Conservation (phyloP, 345 rosid genomes). For the Syzygium jambos region DNA sequence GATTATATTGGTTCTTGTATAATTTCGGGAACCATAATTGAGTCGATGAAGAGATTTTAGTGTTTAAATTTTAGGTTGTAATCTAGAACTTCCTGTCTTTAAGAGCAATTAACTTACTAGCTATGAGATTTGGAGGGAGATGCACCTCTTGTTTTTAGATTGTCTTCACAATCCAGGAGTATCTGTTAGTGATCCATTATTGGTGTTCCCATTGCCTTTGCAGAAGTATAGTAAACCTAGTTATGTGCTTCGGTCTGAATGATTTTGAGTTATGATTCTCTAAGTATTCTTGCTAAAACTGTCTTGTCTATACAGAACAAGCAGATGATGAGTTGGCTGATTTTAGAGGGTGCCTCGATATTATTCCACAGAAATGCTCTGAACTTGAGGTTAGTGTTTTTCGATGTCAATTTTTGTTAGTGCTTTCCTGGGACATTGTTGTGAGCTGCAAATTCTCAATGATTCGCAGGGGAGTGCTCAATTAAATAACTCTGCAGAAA, state of each 20-base stretch:
- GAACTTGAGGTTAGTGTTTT: slow-evolving; percentile 28
- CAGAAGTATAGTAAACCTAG: not conserved
- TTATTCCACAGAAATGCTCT: slow-evolving; percentile 17
- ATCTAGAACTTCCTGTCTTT: not conserved
- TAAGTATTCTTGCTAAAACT: not conserved
- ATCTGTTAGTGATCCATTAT: not conserved
- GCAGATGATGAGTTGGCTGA: slow-evolving; percentile 55
- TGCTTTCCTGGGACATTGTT: not conserved
- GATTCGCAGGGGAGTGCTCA: slow-evolving; percentile 13
- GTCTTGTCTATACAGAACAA: slow-evolving; percentile 36
- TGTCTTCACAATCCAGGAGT: not conserved
- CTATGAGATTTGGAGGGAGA: not conserved
- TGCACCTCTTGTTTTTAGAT: not conserved
- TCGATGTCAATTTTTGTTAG: not conserved
- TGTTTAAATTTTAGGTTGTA: not conserved
- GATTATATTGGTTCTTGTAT: not conserved
- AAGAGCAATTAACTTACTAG: not conserved
- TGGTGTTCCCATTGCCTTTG: not conserved
- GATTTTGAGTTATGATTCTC: not conserved
- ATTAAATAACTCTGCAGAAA: slow-evolving; percentile 2
- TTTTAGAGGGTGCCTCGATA: slow-evolving; percentile 49
- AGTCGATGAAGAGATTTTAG: not conserved
- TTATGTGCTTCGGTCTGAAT: not conserved
- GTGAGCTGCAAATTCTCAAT: not conserved
- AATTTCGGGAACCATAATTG: not conserved